Percentiles rank a stretch among this genome's conserved stretches.
Evolutionary conservation across 257 asterid genomes (phyloP).

Genomic region (Leonotis leonurus): DNA sequence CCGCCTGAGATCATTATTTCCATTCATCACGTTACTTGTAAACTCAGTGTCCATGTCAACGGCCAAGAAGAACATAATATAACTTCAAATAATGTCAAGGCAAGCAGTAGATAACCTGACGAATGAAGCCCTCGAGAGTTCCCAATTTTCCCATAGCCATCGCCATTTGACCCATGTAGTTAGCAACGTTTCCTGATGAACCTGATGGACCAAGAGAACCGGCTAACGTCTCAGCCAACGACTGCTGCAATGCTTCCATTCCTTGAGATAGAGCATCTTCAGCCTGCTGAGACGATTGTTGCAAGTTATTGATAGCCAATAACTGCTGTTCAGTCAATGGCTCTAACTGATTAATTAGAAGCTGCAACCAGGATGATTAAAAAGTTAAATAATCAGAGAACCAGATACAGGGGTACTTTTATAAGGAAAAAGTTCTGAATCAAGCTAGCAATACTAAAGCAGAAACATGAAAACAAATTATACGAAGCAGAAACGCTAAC

Average conservation of each 20-base stretch:
- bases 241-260: constrained; percentile 95
- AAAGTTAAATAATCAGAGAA: not conserved
- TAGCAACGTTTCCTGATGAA: constrained; percentile 81
- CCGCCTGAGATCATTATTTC: constrained; percentile 53
- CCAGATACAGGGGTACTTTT: too few relatives aligned
- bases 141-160: constrained; percentile 96
- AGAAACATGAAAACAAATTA: too few relatives aligned
- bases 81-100: not conserved
- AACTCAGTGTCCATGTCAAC: not conserved
- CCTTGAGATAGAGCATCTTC: constrained; percentile 96
- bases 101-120: constrained; percentile 48
- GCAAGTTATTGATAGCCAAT: constrained; percentile 73
- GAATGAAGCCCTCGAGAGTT: constrained; percentile 91
- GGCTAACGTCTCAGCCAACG: constrained; percentile 82
- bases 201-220: constrained; percentile 79
- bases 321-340: constrained; percentile 88
- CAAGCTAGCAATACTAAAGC: too few relatives aligned
- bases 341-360: constrained; percentile 78
- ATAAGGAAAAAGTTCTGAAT: too few relatives aligned
- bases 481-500: too few relatives aligned
- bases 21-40: not conserved
- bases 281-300: constrained; percentile 83
- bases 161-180: constrained; percentile 98
- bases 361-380: constrained; percentile 41
- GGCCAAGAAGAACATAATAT: not conserved